Evolutionary conservation across 495 filamentous ascomycete genomes (phyloP), one percentile per base, ranked within the genome.

Genomic region (Podospora appendiculata): DNA sequence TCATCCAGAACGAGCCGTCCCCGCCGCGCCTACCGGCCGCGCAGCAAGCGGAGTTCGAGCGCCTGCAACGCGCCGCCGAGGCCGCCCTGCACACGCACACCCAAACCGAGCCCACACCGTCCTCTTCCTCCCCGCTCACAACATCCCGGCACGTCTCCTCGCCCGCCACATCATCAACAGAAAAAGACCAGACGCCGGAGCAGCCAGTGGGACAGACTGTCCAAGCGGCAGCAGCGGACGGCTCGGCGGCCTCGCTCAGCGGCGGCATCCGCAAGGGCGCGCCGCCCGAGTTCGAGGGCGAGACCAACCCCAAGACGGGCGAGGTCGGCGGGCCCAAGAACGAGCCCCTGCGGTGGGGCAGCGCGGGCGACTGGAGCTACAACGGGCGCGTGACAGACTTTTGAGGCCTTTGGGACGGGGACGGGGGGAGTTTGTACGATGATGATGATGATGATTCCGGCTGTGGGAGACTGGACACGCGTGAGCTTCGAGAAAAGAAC

Each of bases 241-340:
- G 52, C 32, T 33, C 42, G 5, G 46, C 65, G 0, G 55, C 56
- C 0, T 58, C 65, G 4, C 55, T 75, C 9, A 69, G 70, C 45
- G 71, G 67, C 16, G 63, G 74, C 14, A 63, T 71, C 18, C 59
- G 66, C 35, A 55, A 65, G 54, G 90, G 92, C 16, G 83, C 89
- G 43, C 77, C 81, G 66, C 93, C 93, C 3, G 93, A 97, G 68
- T 98, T 98, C 61, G 88, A 94, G 59, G 93, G 93, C 39, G 89
- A 97, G 39, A 77, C 75, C 52, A 96, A 98, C 63, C 93, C 93
- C 2, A 86, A 86, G 73, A 98, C 93, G 3, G 94, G 94, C n/a
- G 93, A 97, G 73, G 78, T 95, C 41, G 93, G 91, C 6, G 93
- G 93, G 12, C 93, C 93, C 14, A 98, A 97, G 81, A 98, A 96